These are phyloP conservation scores for Penicillium sp. DNA, from an alignment of 2,329 filamentous ascomycete species.

Conservation along the genomic window DNA sequence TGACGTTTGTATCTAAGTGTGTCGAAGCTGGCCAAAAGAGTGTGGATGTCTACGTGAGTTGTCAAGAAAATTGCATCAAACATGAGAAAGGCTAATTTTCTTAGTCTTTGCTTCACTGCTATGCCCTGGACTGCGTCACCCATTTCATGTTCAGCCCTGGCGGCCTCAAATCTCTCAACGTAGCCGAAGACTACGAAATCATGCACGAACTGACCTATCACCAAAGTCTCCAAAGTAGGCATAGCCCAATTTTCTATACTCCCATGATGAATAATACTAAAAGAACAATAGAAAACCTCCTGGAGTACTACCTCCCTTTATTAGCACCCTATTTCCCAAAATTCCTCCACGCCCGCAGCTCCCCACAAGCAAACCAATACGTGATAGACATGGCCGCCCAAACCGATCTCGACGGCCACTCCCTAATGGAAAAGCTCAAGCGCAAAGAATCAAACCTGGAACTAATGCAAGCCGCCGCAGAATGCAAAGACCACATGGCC, in stretches of 20 bases:
- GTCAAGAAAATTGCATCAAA: constrained; percentile 18
- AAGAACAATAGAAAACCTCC: constrained; percentile 53
- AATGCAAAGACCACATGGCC: constrained; percentile 70
- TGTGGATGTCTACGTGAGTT: constrained; percentile 61
- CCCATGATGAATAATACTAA: not conserved
- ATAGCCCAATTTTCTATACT: not conserved
- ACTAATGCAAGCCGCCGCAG: constrained; percentile 60
- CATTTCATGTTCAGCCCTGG: constrained; percentile 69
- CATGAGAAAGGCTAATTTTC: not conserved
- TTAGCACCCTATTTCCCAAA: constrained; percentile 50
- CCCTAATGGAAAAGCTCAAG: constrained; percentile 60
- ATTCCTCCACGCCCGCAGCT: constrained; percentile 56
- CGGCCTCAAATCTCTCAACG: constrained; percentile 60
- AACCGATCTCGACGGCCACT: constrained; percentile 53
- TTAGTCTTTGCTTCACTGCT: constrained; percentile 58
- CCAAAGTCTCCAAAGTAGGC: constrained; percentile 64
- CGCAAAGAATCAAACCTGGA: constrained; percentile 53
- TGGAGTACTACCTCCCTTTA: constrained; percentile 58
- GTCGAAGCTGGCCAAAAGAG: constrained; percentile 43
- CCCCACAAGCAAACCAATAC: constrained; percentile 60
- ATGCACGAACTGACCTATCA: constrained; percentile 70
- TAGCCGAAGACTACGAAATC: constrained; percentile 59
- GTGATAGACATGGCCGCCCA: constrained; percentile 55
- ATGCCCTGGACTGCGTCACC: constrained; percentile 68
- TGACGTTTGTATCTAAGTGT: constrained; percentile 57